A percentile compares a stretch with the other conserved stretches of the same genome.
Conservation (phyloP, 2,329 filamentous ascomycete species). For the Claviceps purpurea region DNA sequence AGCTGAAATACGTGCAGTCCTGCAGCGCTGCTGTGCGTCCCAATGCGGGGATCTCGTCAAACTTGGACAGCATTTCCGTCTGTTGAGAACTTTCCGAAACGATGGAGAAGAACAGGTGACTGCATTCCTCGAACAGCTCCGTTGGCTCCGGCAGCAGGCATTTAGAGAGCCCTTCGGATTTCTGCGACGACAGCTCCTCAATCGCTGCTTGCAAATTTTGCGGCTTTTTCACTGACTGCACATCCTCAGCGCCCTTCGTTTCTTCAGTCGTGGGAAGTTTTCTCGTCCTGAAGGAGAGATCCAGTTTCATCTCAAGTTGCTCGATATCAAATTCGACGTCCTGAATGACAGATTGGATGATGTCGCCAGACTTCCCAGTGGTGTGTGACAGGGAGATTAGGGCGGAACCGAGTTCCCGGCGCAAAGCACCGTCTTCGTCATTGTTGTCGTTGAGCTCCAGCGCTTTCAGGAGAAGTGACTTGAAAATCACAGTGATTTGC, state of each 20-base stretch:
- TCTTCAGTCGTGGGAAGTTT: constrained; percentile 35
- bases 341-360: constrained; percentile 54
- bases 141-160: constrained; percentile 39
- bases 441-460: constrained; percentile 42
- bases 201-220: constrained; percentile 28
- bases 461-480: constrained; percentile 47
- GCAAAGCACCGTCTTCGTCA: constrained; percentile 40
- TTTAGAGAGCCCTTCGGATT: constrained; percentile 25
- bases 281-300: constrained; percentile 50
- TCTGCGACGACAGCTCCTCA: constrained; percentile 23
- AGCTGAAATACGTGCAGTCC: constrained; percentile 57
- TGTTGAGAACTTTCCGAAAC: constrained; percentile 30
- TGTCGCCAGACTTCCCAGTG: constrained; percentile 41
- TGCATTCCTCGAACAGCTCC: constrained; percentile 44
- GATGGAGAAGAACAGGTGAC: constrained; percentile 42
- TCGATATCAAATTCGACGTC: constrained; percentile 60
- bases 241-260: constrained; percentile 25
- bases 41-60: constrained; percentile 43
- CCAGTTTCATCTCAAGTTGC: constrained; percentile 60
- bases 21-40: constrained; percentile 39
- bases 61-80: constrained; percentile 28
- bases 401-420: constrained; percentile 50
- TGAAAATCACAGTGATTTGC: constrained; percentile 52
- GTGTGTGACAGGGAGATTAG: constrained; percentile 54
- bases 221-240: constrained; percentile 13